Evolutionary conservation across 2,329 filamentous ascomycete species (phyloP).

Genomic region (Alternaria brassicicola): DNA sequence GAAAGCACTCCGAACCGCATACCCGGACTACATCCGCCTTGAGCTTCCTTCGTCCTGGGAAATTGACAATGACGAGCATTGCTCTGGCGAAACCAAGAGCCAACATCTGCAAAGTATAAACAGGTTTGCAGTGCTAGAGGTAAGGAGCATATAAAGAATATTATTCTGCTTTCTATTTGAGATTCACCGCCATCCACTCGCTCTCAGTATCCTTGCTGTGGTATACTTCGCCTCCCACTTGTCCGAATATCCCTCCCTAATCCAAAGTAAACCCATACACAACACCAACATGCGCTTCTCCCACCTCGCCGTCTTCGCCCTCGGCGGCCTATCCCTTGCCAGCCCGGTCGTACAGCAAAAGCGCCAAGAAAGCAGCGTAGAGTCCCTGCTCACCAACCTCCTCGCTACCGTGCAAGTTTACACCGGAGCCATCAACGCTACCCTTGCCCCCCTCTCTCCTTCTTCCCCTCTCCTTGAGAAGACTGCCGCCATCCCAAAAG

Average conservation of each 20-base stretch:
- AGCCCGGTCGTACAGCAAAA: conserved; percentile 13
- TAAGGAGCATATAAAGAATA: not conserved
- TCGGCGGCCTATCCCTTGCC: conserved; percentile 24
- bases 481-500: conserved; percentile 22
- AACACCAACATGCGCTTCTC: conserved; percentile 24
- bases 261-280: not conserved
- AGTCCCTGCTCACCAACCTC: conserved; percentile 23
- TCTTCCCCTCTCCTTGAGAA: conserved; percentile 25
- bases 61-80: conserved; percentile 11
- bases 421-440: conserved; percentile 29
- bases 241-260: not conserved
- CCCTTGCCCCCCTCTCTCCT: conserved; percentile 22
- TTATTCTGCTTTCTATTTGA: not conserved
- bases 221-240: not conserved
- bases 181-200: not conserved
- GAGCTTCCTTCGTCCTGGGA: not conserved
- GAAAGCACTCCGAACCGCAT: conserved; percentile 2
- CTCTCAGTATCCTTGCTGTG: not conserved
- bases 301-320: conserved; percentile 17
- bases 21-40: not conserved
- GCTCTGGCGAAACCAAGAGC: not conserved
- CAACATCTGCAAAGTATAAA: not conserved
- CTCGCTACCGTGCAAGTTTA: conserved; percentile 27
- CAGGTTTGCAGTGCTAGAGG: not conserved
- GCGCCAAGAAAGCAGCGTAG: conserved; percentile 11